phyloP scores from a whole-genome alignment of 169 alveolate species.

The Plasmodium gallinaceum region DNA sequence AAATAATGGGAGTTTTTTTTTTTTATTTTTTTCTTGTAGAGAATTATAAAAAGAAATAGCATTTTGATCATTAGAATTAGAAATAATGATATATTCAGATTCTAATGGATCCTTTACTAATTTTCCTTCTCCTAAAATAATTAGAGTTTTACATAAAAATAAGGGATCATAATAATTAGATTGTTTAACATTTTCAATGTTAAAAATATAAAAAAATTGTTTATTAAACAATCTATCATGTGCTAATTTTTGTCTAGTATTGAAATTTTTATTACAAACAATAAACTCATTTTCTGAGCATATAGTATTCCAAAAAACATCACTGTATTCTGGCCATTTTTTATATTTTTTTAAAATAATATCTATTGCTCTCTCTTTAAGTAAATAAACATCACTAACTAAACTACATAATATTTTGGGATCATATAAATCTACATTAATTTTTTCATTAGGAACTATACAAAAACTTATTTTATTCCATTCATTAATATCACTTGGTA shows the following conservation, averaged over 20 bases:
- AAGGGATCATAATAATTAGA: conserved; percentile 68
- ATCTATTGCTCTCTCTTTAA: conserved; percentile 86
- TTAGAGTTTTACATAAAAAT: conserved; percentile 75
- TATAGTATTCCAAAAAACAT: conserved; percentile 77
- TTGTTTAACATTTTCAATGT: conserved; percentile 62
- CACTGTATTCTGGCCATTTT: conserved; percentile 87
- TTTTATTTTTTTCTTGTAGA: conserved; percentile 42
- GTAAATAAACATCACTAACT: conserved; percentile 85
- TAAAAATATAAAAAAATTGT: conserved; percentile 82
- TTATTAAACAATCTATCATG: conserved; percentile 84
- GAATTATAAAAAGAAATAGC: conserved; percentile 48
- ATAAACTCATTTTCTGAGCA: conserved; percentile 82
- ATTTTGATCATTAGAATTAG: conserved; percentile 72
- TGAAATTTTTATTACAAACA: conserved; percentile 80
- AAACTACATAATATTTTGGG: conserved; percentile 79
- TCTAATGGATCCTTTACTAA: conserved; percentile 80
- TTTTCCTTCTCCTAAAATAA: conserved; percentile 83
- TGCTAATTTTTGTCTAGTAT: conserved; percentile 85
- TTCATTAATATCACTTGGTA: conserved; percentile 82
- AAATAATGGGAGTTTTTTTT: conserved; percentile 64
- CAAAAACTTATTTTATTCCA: conserved; percentile 86
- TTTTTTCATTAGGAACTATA: conserved; percentile 83
- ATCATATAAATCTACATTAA: conserved; percentile 78
- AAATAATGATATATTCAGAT: conserved; percentile 84
- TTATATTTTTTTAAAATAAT: conserved; percentile 80